These are phyloP conservation scores for Fusarium pseudocircinatum DNA, from an alignment of 2,329 filamentous ascomycete genomes.

Conservation along the genomic window DNA sequence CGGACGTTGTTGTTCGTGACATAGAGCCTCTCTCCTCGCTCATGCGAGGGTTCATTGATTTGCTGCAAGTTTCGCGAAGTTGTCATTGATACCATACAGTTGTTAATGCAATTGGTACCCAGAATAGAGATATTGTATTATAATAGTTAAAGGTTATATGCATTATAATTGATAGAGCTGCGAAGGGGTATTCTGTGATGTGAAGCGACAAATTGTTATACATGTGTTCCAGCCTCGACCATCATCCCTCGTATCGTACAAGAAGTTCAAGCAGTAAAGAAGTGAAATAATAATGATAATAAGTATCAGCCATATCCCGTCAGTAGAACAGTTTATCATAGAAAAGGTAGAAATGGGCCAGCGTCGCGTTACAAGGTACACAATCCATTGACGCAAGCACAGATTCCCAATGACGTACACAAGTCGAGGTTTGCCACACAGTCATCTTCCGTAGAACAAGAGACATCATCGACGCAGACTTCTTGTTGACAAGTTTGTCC, in stretches of 20 bases:
- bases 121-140: rapidly evolving
- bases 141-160: too few relatives aligned
- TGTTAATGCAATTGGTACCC: rapidly evolving
- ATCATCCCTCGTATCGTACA: not conserved
- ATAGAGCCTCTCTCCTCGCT: not conserved
- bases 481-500: conserved; percentile 5
- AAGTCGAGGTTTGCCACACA: not conserved
- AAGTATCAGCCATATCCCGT: too few relatives aligned
- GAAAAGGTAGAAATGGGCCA: not conserved
- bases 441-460: not conserved
- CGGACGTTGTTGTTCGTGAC: not conserved
- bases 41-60: too few relatives aligned
- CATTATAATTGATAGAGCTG: not conserved
- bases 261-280: not conserved
- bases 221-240: not conserved
- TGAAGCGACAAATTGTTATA: not conserved
- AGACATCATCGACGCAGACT: not conserved
- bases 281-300: not conserved
- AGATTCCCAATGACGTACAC: not conserved
- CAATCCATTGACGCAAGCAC: not conserved
- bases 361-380: not conserved
- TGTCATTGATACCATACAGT: rapidly evolving
- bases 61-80: not conserved
- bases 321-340: conserved; percentile 20
- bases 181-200: not conserved